These are phyloP conservation scores for Triticum turgidum DNA, from an alignment of 176 grass and related monocot genomes.

Conservation along the genomic window DNA sequence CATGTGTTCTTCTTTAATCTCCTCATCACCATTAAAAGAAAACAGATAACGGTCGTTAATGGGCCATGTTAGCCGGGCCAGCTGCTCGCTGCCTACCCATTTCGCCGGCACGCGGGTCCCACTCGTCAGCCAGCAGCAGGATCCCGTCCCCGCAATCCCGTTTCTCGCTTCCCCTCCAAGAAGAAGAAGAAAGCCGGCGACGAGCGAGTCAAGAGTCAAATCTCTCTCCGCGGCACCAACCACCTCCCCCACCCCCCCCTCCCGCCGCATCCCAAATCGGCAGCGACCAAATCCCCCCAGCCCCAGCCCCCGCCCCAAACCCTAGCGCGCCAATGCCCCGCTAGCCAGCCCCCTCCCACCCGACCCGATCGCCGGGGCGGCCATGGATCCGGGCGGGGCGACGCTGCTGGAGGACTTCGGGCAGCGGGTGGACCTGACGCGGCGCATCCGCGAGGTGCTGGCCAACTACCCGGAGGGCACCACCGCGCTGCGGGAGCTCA, in stretches of 20 bases:
- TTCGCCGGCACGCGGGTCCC: neutral
- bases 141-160: neutral
- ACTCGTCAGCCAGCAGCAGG: neutral
- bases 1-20: no score
- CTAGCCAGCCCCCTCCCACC: conserved; percentile 7
- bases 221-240: neutral
- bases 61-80: no score
- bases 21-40: no score
- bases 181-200: neutral
- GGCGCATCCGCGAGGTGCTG: conserved; percentile 90
- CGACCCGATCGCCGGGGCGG: neutral
- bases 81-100: neutral
- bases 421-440: conserved; percentile 87
- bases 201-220: conserved; percentile 17
- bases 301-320: neutral
- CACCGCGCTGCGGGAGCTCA: conserved; percentile 85
- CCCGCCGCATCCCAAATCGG: conserved; percentile 27
- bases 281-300: neutral
- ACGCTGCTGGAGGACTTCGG: conserved; percentile 90
- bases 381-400: conserved; percentile 27
- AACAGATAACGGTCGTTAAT: no score
- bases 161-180: conserved; percentile 9
- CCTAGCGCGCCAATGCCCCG: conserved; percentile 31
- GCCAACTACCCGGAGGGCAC: conserved; percentile 93
- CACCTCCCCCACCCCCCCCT: neutral